phyloP scores from a whole-genome alignment of 225 moss, liverwort and hornwort species.

The Physcomitrium patens region DNA sequence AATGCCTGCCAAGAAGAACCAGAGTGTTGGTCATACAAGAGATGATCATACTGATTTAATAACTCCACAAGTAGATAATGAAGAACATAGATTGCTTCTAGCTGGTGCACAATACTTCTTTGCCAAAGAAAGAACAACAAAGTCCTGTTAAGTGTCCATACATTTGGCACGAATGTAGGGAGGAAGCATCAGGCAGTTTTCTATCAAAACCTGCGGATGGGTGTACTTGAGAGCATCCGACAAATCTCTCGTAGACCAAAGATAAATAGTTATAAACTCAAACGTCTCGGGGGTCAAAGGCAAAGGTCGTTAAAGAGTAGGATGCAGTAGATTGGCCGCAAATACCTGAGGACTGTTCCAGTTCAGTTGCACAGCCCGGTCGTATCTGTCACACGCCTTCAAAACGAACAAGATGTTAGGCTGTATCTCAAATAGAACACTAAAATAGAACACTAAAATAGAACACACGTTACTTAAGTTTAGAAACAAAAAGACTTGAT shows the following conservation, averaged over 20 bases:
- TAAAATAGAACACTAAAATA: no score
- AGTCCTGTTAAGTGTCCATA: background rate
- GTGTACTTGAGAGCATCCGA: background rate
- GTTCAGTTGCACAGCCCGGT: conserved; percentile 94
- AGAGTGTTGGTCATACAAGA: conserved; percentile 30
- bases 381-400: conserved; percentile 95
- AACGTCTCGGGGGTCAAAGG: no score
- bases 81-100: conserved; percentile 22
- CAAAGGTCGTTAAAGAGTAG: no score
- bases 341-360: conserved; percentile 99
- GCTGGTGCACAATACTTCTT: conserved; percentile 4
- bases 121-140: conserved; percentile 14
- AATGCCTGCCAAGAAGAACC: conserved; percentile 70
- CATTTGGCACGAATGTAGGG: background rate
- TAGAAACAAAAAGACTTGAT: conserved; percentile 22
- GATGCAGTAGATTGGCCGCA: conserved; percentile 5
- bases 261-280: no score
- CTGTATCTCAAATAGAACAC: conserved; percentile 13
- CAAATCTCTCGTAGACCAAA: no score
- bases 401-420: conserved; percentile 25
- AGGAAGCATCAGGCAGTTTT: conserved; percentile 12
- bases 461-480: background rate
- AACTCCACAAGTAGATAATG: conserved; percentile 16
- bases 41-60: background rate
- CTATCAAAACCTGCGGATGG: conserved; percentile 11